A percentile compares a stretch with the other conserved stretches of the same genome.
phyloP scores from a whole-genome alignment of 495 filamentous ascomycete species.

The Pyrenula aspistea region DNA sequence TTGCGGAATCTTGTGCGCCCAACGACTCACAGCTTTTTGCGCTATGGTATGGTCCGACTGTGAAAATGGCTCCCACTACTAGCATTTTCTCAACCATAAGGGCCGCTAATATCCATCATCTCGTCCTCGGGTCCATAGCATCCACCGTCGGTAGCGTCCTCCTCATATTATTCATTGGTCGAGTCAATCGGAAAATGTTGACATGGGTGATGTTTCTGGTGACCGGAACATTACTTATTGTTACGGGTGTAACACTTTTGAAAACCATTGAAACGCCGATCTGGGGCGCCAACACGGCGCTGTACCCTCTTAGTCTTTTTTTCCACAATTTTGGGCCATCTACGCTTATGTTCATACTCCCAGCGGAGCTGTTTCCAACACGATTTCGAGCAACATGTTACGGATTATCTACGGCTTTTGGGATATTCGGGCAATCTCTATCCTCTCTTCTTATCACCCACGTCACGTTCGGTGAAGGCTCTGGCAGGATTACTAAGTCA shows the following conservation, averaged over 20 bases:
- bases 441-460: conserved; percentile 40
- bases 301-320: conserved; percentile 48
- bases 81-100: conserved; percentile 27
- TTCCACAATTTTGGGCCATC: conserved; percentile 54
- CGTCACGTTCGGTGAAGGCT: conserved; percentile 26
- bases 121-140: conserved; percentile 29
- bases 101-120: conserved; percentile 21
- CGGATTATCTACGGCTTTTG: conserved; percentile 39
- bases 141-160: conserved; percentile 29
- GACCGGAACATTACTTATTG: conserved; percentile 33
- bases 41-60: conserved; percentile 39
- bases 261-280: conserved; percentile 7
- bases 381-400: conserved; percentile 45
- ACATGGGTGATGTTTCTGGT: conserved; percentile 25
- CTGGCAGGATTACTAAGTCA: conserved; percentile 43
- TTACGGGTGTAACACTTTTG: conserved; percentile 43
- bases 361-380: conserved; percentile 50
- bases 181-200: conserved; percentile 32
- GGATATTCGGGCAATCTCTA: conserved; percentile 46
- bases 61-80: conserved; percentile 20
- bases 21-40: conserved; percentile 2
- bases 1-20: conserved; percentile 27
- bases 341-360: conserved; percentile 49
- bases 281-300: conserved; percentile 25
- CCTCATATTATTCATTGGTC: conserved; percentile 35